A percentile compares a stretch with the other conserved stretches of the same genome.
Evolutionary conservation across 73 alveolate species (phyloP).

Genomic region (Uronychia binucleata): DNA sequence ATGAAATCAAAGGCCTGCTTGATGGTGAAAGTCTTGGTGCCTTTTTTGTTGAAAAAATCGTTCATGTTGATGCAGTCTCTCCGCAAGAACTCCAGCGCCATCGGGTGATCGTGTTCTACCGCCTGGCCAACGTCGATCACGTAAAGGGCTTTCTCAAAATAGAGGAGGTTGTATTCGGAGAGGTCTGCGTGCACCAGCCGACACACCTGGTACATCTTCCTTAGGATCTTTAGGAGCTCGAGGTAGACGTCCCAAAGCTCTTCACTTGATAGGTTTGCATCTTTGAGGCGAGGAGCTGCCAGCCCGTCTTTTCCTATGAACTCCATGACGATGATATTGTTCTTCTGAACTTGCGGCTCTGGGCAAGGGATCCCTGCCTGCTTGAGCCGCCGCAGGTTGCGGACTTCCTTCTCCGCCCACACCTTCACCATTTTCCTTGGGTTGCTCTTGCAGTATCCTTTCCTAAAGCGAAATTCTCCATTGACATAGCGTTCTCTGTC

Average conservation of each 20-base stretch:
- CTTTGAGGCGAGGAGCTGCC: conserved; percentile 99
- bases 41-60: conserved; percentile 88
- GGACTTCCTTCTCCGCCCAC: conserved; percentile 99
- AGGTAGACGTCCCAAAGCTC: conserved; percentile 66
- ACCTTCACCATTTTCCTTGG: conserved; percentile 99
- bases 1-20: conserved; percentile 88
- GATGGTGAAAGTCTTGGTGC: conserved; percentile 80
- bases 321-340: conserved; percentile 98
- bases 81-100: conserved; percentile 97
- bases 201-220: conserved; percentile 94
- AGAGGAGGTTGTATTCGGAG: conserved; percentile 97
- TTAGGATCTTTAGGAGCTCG: conserved; percentile 77
- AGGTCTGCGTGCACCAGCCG: conserved; percentile 99
- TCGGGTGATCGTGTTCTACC: conserved; percentile 99
- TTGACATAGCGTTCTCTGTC: conserved; percentile 99
- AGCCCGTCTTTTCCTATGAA: conserved; percentile 97
- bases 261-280: conserved; percentile 81
- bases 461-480: conserved; percentile 99
- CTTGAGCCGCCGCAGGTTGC: conserved; percentile 96
- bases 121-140: conserved; percentile 99
- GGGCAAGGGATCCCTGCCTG: conserved; percentile 97
- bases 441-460: conserved; percentile 98
- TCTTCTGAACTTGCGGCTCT: conserved; percentile 90
- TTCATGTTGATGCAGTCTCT: conserved; percentile 98
- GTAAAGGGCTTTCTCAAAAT: conserved; percentile 77